Evolutionary conservation across 2,329 filamentous ascomycete genomes (phyloP), one percentile per base, ranked within the genome.

Genomic region (Mariannaea sp.): DNA sequence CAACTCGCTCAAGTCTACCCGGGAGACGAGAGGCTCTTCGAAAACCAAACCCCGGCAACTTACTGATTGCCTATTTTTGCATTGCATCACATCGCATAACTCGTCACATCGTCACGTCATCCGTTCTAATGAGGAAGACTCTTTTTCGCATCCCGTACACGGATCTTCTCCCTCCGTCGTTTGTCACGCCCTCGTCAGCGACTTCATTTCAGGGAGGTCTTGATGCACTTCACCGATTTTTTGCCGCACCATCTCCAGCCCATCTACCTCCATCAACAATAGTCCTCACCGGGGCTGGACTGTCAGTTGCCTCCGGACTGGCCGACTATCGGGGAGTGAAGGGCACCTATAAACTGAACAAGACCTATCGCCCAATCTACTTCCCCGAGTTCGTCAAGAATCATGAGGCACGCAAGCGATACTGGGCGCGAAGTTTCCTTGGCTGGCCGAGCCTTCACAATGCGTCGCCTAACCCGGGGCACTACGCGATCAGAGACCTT

Each of bases 341-440:
- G 60, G 94, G 94, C 56, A 97, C 93, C 7, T 99, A 99, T 70
- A 87, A 91, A 36, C 81, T 94, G 67, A 97, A 97, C 75, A 91
- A 89, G 75, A 85, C 84, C 12, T 97, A 96, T 69, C 85, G 89
- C 2, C 94, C 93, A 26, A 95, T 96, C 61, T 99, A 96, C 75
- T 92, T 89, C 71, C 86, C 91, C 71, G 94, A 99, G 70, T 99
- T 97, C 68, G 73, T 91, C 36, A 76, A 80, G 40, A 89, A 78
- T 59, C 93, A 97, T 73, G 90, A 92, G 70, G 86, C 89, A 10
- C 80, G 94, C 60, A 94, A 97, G 73, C 80, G 94, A 56, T 99
- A 99, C 71, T 99, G 94, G 94, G 93, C 94, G 1, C 79, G 94
- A 42, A 96, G 90, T 68, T 99, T 96, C 71, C 76, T 99, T 16